Conservation (phyloP, 306 rosid genomes). For the Quillaja saponaria region DNA sequence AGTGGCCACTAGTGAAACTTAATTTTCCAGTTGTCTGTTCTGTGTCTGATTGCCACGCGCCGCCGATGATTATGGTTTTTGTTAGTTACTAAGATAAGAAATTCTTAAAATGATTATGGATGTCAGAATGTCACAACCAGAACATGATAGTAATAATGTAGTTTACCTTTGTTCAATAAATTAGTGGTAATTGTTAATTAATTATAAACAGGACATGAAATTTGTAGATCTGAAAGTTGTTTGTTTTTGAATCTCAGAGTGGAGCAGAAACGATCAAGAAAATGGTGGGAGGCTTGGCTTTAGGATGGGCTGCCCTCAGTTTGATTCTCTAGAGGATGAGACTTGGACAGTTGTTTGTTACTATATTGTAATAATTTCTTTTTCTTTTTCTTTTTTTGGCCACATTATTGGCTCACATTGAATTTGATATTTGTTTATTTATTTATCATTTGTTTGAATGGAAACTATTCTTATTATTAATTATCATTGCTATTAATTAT, state of each 20-base stretch:
- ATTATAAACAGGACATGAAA: too few species aligned
- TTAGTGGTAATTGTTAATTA: neutral
- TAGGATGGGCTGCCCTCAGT: conserved; percentile 65
- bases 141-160: conserved; percentile 11
- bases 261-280: conserved; percentile 62
- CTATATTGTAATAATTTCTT: conserved; percentile 28
- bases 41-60: conserved; percentile 31
- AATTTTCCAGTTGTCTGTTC: too few species aligned
- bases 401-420: conserved; percentile 31
- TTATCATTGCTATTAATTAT: too few species aligned
- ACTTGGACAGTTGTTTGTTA: conserved; percentile 21
- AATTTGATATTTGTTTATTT: conserved; percentile 34
- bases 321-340: conserved; percentile 55
- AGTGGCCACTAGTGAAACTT: neutral
- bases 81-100: neutral
- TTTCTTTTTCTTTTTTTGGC: conserved; percentile 20
- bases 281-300: conserved; percentile 55
- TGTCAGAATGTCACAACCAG: conserved; percentile 25
- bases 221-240: conserved; percentile 10
- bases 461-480: too few species aligned
- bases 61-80: neutral
- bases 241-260: conserved; percentile 52
- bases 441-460: conserved; percentile 7
- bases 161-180: neutral
- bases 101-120: neutral